A percentile compares a stretch with the other conserved stretches of the same genome.
phyloP scores from a whole-genome alignment of 345 rosid species.

The Gossypium bickii region DNA sequence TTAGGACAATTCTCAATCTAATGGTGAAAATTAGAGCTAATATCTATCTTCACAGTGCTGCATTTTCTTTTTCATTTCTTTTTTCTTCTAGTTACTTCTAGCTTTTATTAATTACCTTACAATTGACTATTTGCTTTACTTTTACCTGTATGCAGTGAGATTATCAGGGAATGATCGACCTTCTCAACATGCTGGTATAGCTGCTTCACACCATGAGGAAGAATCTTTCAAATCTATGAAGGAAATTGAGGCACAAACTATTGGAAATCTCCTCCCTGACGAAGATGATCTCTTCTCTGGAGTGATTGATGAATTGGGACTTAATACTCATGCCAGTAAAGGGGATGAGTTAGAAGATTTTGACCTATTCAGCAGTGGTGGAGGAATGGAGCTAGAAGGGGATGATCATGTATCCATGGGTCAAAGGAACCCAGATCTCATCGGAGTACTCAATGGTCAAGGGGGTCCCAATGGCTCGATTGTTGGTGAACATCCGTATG shows the following conservation, averaged over 20 bases:
- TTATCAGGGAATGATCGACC: conserved; percentile 42
- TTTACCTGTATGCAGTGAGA: conserved; percentile 44
- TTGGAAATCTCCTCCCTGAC: conserved; percentile 90
- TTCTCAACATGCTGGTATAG: conserved; percentile 39
- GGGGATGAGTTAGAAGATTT: conserved; percentile 78
- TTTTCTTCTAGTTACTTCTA: conserved; percentile 11
- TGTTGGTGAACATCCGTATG: conserved; percentile 54
- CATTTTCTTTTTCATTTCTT: neutral
- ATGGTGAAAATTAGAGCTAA: conserved; percentile 8
- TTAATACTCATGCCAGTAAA: conserved; percentile 34
- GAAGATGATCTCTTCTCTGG: conserved; percentile 92
- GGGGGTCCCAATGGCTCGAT: conserved; percentile 41
- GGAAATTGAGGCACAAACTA: conserved; percentile 87
- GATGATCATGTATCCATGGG: conserved; percentile 41
- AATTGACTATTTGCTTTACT: conserved; percentile 4
- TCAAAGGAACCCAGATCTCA: conserved; percentile 31
- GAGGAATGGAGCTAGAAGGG: conserved; percentile 93
- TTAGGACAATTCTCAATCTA: neutral
- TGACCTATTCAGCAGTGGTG: conserved; percentile 85
- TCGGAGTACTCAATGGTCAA: conserved; percentile 36
- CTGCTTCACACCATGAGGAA: conserved; percentile 44
- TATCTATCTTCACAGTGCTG: neutral
- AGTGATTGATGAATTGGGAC: conserved; percentile 61
- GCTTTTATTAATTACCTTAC: neutral
- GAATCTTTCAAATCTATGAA: conserved; percentile 67